Conservation (phyloP, 805 yeast genomes). For the Sungouiozyma ichnusensis region DNA sequence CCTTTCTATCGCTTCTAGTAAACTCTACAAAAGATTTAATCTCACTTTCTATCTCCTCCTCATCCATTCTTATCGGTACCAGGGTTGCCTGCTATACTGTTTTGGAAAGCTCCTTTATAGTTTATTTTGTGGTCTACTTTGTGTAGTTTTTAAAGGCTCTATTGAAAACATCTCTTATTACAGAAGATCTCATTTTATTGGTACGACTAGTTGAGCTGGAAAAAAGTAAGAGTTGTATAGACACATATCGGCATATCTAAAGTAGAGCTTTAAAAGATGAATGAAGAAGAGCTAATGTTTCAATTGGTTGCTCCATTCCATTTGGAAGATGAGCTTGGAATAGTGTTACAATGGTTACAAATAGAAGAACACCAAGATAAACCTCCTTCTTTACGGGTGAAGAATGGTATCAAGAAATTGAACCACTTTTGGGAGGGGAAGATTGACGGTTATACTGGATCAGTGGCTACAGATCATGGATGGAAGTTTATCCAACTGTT, state of each 20-base stretch:
- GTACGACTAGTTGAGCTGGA: too few species aligned
- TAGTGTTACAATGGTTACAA: slow-evolving; percentile 18
- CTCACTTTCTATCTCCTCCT: slow-evolving; percentile 7
- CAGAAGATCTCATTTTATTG: too few species aligned
- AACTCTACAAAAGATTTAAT: slow-evolving; percentile 12
- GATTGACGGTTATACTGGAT: neutral
- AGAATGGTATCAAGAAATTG: slow-evolving; percentile 9
- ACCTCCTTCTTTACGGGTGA: slow-evolving; percentile 21
- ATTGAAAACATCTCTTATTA: neutral
- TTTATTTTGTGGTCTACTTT: neutral
- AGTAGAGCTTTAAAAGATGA: too few species aligned
- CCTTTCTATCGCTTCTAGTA: slow-evolving; percentile 12
- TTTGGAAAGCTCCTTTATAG: neutral
- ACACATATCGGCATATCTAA: too few species aligned
- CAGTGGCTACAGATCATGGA: slow-evolving; percentile 3
- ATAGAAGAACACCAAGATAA: slow-evolving; percentile 20
- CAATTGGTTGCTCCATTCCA: slow-evolving; percentile 1
- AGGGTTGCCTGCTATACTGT: neutral
- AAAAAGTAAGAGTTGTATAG: too few species aligned
- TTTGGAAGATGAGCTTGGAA: slow-evolving; percentile 16
- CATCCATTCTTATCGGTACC: neutral
- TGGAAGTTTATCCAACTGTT: neutral
- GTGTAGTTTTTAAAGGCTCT: neutral
- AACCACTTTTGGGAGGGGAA: slow-evolving; percentile 2
- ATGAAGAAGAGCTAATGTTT: neutral